Evolutionary conservation across 345 rosid species (phyloP), one percentile per base, ranked within the genome.

Genomic region (Eucalyptus polybractea): DNA sequence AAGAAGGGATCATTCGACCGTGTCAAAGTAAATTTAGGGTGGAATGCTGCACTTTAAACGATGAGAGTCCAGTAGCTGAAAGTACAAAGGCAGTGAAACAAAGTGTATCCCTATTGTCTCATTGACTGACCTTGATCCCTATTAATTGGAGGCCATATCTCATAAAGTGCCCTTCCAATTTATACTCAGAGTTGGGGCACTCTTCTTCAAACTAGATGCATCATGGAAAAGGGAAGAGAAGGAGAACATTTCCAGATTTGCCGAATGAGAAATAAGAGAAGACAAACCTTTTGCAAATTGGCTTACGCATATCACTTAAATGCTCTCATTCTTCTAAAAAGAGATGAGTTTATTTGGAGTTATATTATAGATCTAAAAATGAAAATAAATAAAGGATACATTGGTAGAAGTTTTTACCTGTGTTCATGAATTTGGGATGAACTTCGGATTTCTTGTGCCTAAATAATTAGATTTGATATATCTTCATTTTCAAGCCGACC

Each of bases 1-100:
- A 3, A 53, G 24, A 50, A 50, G 21, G 19, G 53, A 50, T 50
- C 7, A 50, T 50, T 50, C 3, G 0, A 50, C 0, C 0, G 2
- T 50, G 19, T 50, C 53, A 50, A 50, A 50, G 15, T 50, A 50
- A 1, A 50, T 15, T 15, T 50, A 50, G 53, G 19, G 7, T 15
- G 53, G 0, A 50, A 50, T 50, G 19, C 1, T 6, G 1, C 19
- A 16, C 19, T 8, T 50, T 50, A 50, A 50, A 50, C 15, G 53
- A 2, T 50, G 19, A 50, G 53, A 50, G 53, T 50, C 19, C 1
- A 50, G 2, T 50, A 50, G 53, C 53, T 0, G 3, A 50, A 50
- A 50, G 53, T 50, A 50, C 1, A 50, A 16, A 50, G 17, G 53
- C 19, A 15, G 0, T 50, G 21, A 15, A 50, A 50, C 1, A 50